phyloP scores from a whole-genome alignment of 371 early-diverging fungal species.

The Nosema muscidifuracis region DNA sequence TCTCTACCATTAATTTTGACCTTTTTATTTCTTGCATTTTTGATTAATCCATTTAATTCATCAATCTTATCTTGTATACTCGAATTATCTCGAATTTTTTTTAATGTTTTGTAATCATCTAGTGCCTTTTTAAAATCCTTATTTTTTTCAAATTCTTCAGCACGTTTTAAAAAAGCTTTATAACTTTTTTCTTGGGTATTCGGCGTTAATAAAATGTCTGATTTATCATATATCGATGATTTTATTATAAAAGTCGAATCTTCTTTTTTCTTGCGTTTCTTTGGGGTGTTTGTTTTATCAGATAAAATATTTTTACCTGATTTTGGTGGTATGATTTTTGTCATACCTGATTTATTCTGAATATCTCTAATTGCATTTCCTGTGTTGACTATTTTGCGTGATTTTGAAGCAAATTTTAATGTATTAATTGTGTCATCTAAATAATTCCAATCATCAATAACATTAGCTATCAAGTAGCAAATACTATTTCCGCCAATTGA shows the following conservation, averaged over 20 bases:
- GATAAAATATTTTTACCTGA: background rate
- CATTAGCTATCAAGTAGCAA: slow-evolving; percentile 74
- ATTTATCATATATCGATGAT: slow-evolving; percentile 12
- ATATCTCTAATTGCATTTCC: background rate
- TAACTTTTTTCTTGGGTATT: slow-evolving; percentile 48
- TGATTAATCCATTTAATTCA: slow-evolving; percentile 4
- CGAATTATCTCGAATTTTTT: slow-evolving; percentile 31
- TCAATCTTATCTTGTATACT: slow-evolving; percentile 23
- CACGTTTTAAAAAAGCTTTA: slow-evolving; percentile 40
- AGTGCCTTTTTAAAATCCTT: slow-evolving; percentile 35
- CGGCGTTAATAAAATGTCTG: slow-evolving; percentile 30
- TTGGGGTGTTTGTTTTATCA: background rate
- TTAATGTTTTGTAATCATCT: slow-evolving; percentile 48
- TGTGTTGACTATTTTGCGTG: slow-evolving; percentile 66
- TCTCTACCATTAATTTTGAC: slow-evolving; percentile 24
- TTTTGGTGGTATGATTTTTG: background rate
- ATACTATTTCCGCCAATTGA: slow-evolving; percentile 90
- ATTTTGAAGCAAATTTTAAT: slow-evolving; percentile 68
- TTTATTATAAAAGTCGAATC: slow-evolving; percentile 20
- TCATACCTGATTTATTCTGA: background rate
- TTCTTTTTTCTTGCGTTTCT: slow-evolving; percentile 5
- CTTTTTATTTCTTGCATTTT: slow-evolving; percentile 28
- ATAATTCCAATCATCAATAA: slow-evolving; percentile 57
- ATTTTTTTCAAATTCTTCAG: slow-evolving; percentile 29
- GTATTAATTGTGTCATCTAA: slow-evolving; percentile 65